phyloP scores from a whole-genome alignment of 2,329 filamentous ascomycete genomes.

The Cercospora sojina region DNA sequence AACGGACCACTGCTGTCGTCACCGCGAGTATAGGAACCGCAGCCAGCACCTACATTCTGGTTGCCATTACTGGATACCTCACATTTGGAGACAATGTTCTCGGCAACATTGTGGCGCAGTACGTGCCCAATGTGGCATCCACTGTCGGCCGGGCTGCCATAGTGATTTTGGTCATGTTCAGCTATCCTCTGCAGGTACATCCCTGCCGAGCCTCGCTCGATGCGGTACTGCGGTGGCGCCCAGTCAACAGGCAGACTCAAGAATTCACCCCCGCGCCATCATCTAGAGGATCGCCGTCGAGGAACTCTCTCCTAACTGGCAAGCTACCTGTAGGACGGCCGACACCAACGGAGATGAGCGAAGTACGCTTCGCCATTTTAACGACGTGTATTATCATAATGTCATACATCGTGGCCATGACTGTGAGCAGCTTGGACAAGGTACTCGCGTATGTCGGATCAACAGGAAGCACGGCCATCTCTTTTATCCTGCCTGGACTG shows the following conservation, averaged over 20 bases:
- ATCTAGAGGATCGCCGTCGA: slow-evolving; percentile 32
- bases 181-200: slow-evolving; percentile 91
- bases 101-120: slow-evolving; percentile 94
- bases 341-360: slow-evolving; percentile 64
- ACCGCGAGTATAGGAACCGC: slow-evolving; percentile 81
- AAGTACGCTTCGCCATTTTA: slow-evolving; percentile 82
- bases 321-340: slow-evolving; percentile 29
- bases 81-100: slow-evolving; percentile 88
- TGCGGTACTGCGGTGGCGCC: slow-evolving; percentile 90
- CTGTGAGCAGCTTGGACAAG: slow-evolving; percentile 82
- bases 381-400: slow-evolving; percentile 82
- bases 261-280: slow-evolving; percentile 32
- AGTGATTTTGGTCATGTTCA: slow-evolving; percentile 93
- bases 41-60: slow-evolving; percentile 82
- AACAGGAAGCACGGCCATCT: slow-evolving; percentile 92
- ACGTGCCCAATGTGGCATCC: slow-evolving; percentile 72
- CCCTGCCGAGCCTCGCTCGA: slow-evolving; percentile 94
- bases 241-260: slow-evolving; percentile 38
- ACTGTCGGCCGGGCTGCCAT: slow-evolving; percentile 95
- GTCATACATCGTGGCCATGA: slow-evolving; percentile 86
- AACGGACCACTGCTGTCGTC: slow-evolving; percentile 75
- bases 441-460: slow-evolving; percentile 94
- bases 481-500: slow-evolving; percentile 90
- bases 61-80: slow-evolving; percentile 91
- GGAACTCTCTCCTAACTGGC: slow-evolving; percentile 32